Evolutionary conservation across 805 yeast genomes (phyloP).

Genomic region (Ogataea allantospora): DNA sequence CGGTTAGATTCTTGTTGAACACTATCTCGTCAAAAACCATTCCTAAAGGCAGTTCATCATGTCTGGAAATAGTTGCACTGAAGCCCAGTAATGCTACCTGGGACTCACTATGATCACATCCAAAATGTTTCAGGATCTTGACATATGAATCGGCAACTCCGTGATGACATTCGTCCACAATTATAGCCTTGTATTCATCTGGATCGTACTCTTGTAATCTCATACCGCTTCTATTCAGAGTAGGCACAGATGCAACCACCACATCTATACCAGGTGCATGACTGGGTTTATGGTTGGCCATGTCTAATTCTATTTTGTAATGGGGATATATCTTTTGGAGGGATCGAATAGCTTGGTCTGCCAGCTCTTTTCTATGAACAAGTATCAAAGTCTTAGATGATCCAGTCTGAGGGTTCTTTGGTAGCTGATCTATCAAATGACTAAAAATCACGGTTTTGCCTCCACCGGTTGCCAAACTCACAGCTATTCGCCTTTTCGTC

Average conservation of each 20-base stretch:
- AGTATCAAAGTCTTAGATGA: conserved; percentile 53
- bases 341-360: conserved; percentile 61
- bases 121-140: conserved; percentile 57
- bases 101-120: conserved; percentile 41
- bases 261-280: conserved; percentile 50
- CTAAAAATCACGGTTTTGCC: conserved; percentile 87
- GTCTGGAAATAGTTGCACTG: conserved; percentile 81
- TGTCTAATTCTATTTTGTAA: conserved; percentile 60
- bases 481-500: conserved; percentile 57
- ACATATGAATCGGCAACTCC: conserved; percentile 71
- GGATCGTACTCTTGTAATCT: conserved; percentile 58
- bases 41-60: conserved; percentile 63
- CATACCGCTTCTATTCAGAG: conserved; percentile 43
- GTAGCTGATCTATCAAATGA: conserved; percentile 45
- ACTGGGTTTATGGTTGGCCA: conserved; percentile 51
- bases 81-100: conserved; percentile 70
- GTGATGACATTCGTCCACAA: conserved; percentile 93
- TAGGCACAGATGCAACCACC: conserved; percentile 73
- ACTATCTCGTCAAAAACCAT: conserved; percentile 69
- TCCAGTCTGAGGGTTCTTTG: conserved; percentile 23
- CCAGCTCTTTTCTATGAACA: conserved; percentile 81
- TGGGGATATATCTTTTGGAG: conserved; percentile 49
- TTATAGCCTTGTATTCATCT: conserved; percentile 61
- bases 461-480: conserved; percentile 89
- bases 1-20: conserved; percentile 60